A percentile compares a stretch with the other conserved stretches of the same genome.
Evolutionary conservation across 2,329 filamentous ascomycete species (phyloP).

Genomic region (Fusarium denticulatum): DNA sequence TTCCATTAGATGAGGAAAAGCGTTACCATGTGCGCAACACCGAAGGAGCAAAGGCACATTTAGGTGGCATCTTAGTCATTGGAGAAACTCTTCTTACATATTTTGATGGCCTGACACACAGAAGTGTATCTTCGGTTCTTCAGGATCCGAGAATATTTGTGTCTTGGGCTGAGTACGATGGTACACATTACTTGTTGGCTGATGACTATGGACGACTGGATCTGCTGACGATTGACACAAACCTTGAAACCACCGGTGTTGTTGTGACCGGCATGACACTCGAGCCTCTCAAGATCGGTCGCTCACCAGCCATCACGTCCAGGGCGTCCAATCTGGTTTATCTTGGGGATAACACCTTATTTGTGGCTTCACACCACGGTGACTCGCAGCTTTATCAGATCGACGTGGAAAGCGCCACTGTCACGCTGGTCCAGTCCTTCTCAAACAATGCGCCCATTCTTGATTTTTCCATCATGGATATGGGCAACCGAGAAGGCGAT

Average conservation of each 20-base stretch:
- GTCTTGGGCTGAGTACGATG: constrained; percentile 88
- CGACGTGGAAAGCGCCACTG: constrained; percentile 52
- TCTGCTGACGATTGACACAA: constrained; percentile 80
- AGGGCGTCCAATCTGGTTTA: constrained; percentile 83
- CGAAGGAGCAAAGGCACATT: constrained; percentile 62
- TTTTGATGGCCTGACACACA: constrained; percentile 79
- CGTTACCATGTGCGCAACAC: constrained; percentile 68
- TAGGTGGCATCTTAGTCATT: constrained; percentile 77
- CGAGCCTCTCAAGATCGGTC: constrained; percentile 51
- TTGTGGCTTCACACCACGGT: constrained; percentile 91
- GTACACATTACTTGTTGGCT: constrained; percentile 83
- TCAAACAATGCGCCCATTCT: constrained; percentile 88
- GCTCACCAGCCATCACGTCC: constrained; percentile 62
- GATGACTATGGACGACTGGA: constrained; percentile 91
- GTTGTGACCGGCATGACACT: constrained; percentile 80
- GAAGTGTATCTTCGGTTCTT: constrained; percentile 71
- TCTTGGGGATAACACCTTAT: constrained; percentile 76
- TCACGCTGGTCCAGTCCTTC: constrained; percentile 75
- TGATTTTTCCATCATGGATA: constrained; percentile 96
- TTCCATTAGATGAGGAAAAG: constrained; percentile 67
- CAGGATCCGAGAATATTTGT: constrained; percentile 85
- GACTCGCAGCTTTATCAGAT: constrained; percentile 85
- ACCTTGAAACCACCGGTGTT: constrained; percentile 70
- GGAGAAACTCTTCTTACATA: constrained; percentile 87
- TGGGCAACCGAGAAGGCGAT: constrained; percentile 85